Base-by-base conservation (phyloP, 306 rosid species). In the Quercus cerris region DNA sequence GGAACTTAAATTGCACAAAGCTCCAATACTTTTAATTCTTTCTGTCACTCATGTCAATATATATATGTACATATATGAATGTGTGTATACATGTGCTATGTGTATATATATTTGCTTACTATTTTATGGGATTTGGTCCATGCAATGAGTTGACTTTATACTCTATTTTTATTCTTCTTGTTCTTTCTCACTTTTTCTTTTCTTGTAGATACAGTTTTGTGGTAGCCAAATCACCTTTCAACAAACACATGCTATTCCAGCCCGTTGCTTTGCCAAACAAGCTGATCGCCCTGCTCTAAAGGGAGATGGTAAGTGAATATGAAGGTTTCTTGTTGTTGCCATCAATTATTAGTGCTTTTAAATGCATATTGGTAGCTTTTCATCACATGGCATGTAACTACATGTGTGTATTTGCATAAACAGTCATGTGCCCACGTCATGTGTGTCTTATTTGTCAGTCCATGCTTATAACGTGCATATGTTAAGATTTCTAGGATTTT, bases 271-370 rank as follows among this genome's bases (percentile, higher is more conserved):
- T 76, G 97, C 98, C 62, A 83, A 93, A 81, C 94, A 79, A 83
- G 82, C 99, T 56, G 79, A 75, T 54, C 94, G 87, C 67, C 67
- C 87, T 25, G 70, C 86, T 31, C 90, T 95, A 4, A 90, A 93
- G 92, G 99, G 99, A 83, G 99, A 93, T 77, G 81, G 99, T 95
- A 84, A 89, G 97, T 80, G 58, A 52, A 57, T 19, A 5, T 77
- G n/a, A n/a, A 64, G 56, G 54, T 80, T 59, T 81, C n/a, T 83
- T 51, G 4, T 76, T 23, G 49, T 80, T 64, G 38, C n/a, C 58
- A 35, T 74, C 33, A 13, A 31, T 71, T 23, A 41, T 46, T 33
- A 33, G 27, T 15, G 49, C 49, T 23, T 35, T 46, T 46, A 46
- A 46, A 46, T 46, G 52, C 51, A 44, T 44, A 7, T 44, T 44